These are phyloP conservation scores for Skeletonema marinoi DNA, from an alignment of 108 stramenopile species.

Conservation along the genomic window DNA sequence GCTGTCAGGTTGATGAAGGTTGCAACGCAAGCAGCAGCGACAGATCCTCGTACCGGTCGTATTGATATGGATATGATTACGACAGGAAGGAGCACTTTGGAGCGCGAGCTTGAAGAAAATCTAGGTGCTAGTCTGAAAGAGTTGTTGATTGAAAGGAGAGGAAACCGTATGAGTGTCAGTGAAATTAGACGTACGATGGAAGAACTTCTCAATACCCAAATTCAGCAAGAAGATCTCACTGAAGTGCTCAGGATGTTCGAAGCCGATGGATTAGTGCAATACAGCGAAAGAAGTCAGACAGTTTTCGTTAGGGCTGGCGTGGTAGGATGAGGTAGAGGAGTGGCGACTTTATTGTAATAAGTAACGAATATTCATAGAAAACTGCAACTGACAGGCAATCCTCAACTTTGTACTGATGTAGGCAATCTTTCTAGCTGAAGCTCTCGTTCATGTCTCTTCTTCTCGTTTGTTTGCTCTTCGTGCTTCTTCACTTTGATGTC, in stretches of 20 bases:
- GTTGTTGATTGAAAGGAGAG: conserved; percentile 65
- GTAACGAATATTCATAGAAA: background rate
- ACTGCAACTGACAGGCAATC: no score
- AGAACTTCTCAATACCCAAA: conserved; percentile 60
- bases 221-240: conserved; percentile 64
- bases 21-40: conserved; percentile 96
- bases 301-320: conserved; percentile 77
- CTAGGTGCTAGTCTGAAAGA: conserved; percentile 66
- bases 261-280: conserved; percentile 80
- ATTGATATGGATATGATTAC: conserved; percentile 99
- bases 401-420: no score
- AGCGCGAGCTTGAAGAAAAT: conserved; percentile 75
- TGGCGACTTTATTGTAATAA: background rate
- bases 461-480: no score
- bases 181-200: conserved; percentile 68
- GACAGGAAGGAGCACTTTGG: conserved; percentile 86
- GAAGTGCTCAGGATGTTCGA: conserved; percentile 71
- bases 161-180: conserved; percentile 63
- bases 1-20: conserved; percentile 95
- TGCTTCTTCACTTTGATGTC: no score
- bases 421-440: no score
- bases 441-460: no score
- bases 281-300: conserved; percentile 81
- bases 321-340: conserved; percentile 13
- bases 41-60: conserved; percentile 96